Evolutionary conservation across 116 monocot genomes (phyloP).

Genomic region (Trichopus zeylanicus): DNA sequence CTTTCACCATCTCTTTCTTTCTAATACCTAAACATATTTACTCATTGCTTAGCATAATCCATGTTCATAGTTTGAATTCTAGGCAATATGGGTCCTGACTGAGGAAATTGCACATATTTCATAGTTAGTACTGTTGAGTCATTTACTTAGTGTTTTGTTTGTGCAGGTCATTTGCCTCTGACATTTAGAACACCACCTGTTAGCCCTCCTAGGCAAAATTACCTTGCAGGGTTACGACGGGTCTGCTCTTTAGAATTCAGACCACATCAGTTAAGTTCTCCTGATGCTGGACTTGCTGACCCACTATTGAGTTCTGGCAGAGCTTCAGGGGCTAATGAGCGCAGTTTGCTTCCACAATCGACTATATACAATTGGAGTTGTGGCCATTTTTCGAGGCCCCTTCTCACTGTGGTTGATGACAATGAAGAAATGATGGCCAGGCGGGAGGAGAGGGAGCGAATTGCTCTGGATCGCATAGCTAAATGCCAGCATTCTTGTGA

Average conservation of each 20-base stretch:
- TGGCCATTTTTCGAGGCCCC: conserved; percentile 91
- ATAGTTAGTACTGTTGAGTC: background rate
- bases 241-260: conserved; percentile 84
- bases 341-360: conserved; percentile 74
- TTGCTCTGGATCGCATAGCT: conserved; percentile 61
- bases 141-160: background rate
- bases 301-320: conserved; percentile 44
- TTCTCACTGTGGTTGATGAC: conserved; percentile 72
- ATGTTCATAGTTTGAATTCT: background rate
- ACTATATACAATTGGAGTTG: conserved; percentile 92
- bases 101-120: background rate
- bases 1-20: background rate
- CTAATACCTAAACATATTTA: background rate
- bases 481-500: conserved; percentile 88
- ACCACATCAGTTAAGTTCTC: conserved; percentile 56
- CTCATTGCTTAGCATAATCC: background rate
- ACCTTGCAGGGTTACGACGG: conserved; percentile 64
- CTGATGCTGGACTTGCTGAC: conserved; percentile 75
- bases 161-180: conserved; percentile 61
- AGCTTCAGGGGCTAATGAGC: conserved; percentile 35
- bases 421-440: conserved; percentile 50
- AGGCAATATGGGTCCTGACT: background rate
- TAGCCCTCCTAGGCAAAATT: conserved; percentile 72
- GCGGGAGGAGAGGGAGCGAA: conserved; percentile 65
- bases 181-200: conserved; percentile 91